phyloP scores from a whole-genome alignment of 805 yeast genomes.

The Kuraishia ogatae region DNA sequence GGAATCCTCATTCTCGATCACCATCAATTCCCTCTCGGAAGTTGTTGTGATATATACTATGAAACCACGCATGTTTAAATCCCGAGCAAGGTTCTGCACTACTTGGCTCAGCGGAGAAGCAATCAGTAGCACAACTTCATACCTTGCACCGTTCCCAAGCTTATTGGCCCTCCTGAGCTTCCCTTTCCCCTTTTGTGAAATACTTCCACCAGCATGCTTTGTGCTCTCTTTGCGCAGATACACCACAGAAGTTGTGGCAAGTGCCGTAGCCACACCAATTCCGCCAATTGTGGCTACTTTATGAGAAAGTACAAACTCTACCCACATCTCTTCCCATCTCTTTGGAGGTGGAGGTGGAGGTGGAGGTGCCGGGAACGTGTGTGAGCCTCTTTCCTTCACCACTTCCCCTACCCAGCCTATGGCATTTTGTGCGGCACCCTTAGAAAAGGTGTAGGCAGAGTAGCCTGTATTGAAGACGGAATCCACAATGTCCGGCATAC shows the following conservation, averaged over 20 bases:
- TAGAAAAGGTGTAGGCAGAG: constrained; percentile 4
- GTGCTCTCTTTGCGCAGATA: constrained; percentile 1
- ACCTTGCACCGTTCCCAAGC: constrained; percentile 61
- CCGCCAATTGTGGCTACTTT: constrained; percentile 1
- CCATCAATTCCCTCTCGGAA: constrained; percentile 47
- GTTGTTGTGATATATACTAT: constrained; percentile 70
- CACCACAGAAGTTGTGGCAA: constrained; percentile 4
- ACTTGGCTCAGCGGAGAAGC: constrained; percentile 76
- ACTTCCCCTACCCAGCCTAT: constrained; percentile 1
- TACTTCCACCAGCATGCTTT: not conserved
- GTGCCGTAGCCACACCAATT: constrained; percentile 3
- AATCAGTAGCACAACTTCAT: constrained; percentile 64
- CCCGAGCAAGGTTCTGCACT: constrained; percentile 60
- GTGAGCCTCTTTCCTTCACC: constrained; percentile 1
- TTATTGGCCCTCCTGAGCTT: constrained; percentile 46
- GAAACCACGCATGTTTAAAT: constrained; percentile 71
- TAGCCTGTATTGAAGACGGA: constrained; percentile 11
- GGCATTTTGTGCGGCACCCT: not conserved
- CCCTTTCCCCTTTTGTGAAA: not conserved
- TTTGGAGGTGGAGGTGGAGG: constrained; percentile 3
- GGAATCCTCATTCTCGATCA: constrained; percentile 50
- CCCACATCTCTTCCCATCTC: not conserved
- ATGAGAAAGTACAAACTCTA: not conserved
- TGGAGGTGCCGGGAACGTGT: constrained; percentile 3
- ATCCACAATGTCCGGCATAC: constrained; percentile 15